Conservation (phyloP, 1,139 yeast genomes). For the Kluyveromyces sp. region DNA sequence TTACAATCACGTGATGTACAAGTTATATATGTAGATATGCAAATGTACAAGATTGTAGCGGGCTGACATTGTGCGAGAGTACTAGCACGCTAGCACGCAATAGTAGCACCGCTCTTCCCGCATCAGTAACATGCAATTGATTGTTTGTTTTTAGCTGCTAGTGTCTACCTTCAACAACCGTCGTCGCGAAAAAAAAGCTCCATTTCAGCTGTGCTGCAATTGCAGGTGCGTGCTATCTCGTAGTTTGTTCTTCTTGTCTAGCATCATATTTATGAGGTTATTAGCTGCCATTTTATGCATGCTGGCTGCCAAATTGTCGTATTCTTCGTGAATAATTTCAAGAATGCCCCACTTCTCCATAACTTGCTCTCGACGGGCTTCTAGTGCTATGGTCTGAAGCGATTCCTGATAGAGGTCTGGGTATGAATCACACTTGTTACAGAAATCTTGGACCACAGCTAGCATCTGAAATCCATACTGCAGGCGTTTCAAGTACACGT, state of each 20-base stretch:
- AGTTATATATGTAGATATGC: too few relatives aligned
- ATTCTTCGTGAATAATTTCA: neutral
- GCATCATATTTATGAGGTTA: slow-evolving; percentile 2
- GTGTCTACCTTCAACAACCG: neutral
- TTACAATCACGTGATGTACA: too few relatives aligned
- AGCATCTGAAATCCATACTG: neutral
- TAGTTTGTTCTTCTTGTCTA: slow-evolving; percentile 1
- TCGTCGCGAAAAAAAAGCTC: neutral
- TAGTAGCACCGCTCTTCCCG: too few relatives aligned
- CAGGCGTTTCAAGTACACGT: neutral
- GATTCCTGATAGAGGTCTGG: neutral
- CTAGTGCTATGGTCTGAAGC: neutral
- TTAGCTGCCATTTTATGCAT: neutral
- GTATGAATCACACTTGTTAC: neutral
- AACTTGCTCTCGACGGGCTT: neutral
- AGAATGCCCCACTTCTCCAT: neutral
- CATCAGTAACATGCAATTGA: too few relatives aligned
- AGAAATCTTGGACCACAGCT: neutral
- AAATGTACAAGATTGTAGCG: too few relatives aligned
- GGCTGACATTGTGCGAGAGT: too few relatives aligned
- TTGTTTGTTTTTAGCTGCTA: too few relatives aligned
- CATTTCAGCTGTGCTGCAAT: neutral
- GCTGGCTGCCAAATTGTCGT: neutral
- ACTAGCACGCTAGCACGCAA: too few relatives aligned
- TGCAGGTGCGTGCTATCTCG: neutral